Base-by-base conservation (phyloP, 148 eudicot genomes). In the Pharnaceum exiguum region DNA sequence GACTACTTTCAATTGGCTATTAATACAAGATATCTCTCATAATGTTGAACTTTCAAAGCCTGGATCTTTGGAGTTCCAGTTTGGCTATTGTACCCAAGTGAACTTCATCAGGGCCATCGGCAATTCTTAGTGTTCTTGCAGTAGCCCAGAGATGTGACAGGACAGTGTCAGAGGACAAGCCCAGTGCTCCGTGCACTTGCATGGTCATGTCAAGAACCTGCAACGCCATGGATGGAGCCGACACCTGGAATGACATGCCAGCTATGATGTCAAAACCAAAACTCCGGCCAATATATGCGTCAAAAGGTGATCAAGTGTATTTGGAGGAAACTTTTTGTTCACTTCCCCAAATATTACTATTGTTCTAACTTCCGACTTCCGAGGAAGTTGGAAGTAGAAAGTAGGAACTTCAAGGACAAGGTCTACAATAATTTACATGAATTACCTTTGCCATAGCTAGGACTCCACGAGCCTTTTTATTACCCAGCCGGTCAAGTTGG, bases 31-130 rank as follows among this genome's bases (percentile, higher is more conserved):
- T 0, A 0, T 5, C 29, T 12, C 1, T 57, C 28, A 15, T 25
- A 5, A n/a, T 36, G 5, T 28, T 16, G 4, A 13, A 54, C 5
- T 40, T 69, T 82, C 74, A 89, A 47, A 89, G 82, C 74, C 67
- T 86, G 60, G 96, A 86, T 74, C 71, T 79, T 43, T 62, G 85
- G 21, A 93, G 66, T 63, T 93, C 99, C 46, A 93, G 52, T 61
- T 75, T 83, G 35, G 84, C 90, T 51, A 86, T 89, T 19, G 99
- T 93, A 12, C 89, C 99, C 63, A 93, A 48, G 64, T 93, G 99
- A 32, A 93, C 99, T 74, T 93, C 96, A 63, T 93, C 99, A 12
- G 99, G 99, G n/a, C 99, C 99, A 60, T 93, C 99, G 4, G 99
- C 99, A 47, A 93, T 86, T 60, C 96, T 83, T n/a, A 93, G 52